Base-by-base conservation (phyloP, 768 basidiomycete genomes). In the Boletus sp. region DNA sequence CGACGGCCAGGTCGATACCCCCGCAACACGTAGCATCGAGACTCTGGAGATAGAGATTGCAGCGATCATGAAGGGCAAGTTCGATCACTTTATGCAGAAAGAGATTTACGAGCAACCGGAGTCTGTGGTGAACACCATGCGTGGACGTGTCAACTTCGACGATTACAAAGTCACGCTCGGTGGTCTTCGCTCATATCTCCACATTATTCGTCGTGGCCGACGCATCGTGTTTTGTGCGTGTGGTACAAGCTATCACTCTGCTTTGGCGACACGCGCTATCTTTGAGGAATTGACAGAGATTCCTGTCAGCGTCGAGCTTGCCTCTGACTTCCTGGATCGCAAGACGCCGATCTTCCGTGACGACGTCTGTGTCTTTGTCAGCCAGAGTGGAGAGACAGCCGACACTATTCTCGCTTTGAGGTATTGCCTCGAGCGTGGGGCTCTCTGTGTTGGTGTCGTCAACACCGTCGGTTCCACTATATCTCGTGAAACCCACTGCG, bases 61-160 rank as follows among this genome's bases (percentile, higher is more conserved):
- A n/a, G 97, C 96, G 62, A 98, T 99, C 77, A 98, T 98, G 97
- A 99, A 99, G 82, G 97, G 97, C 69, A 93, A 94, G 74, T 99
- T 98, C 71, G 93, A 93, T 69, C 95, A 96, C 70, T 99, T 99
- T 77, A 99, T 99, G 97, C 96, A 98, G 72, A 99, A 99, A 78
- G 97, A 99, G 74, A 98, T 98, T 64, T 98, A 93, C 78, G 92
- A 98, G 70, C 96, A 98, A 72, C 96, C 97, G 47, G 97, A 99
- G 69, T 96, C 93, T 27, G 97, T 98, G 58, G 93, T 98, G 75
- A 99, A 99, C 82, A 99, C 97, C 47, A 99, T 99, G 97, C 90
- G 97, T 83, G 97, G 97, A 56, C 93, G 97, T 63, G 90, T 99
- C 78, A 98, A 97, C 81, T 99, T 99, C 64, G 97, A 98, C 68